phyloP scores from a whole-genome alignment of 1,139 yeast genomes.

The Ashbya aceris region DNA sequence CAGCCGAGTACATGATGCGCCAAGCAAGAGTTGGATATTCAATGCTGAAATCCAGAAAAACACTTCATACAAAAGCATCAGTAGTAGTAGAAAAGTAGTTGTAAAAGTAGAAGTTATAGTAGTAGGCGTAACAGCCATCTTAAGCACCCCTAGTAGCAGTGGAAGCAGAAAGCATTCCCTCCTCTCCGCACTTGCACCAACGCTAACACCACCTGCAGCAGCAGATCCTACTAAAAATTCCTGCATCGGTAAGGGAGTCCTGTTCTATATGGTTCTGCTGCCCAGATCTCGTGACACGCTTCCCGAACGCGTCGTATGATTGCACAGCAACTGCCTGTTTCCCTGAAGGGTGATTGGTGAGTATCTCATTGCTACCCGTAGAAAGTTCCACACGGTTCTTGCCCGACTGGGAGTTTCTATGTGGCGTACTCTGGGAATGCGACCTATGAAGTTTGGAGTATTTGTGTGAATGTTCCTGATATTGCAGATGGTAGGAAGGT shows the following conservation, averaged over 20 bases:
- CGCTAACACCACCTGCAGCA: conserved; percentile 7
- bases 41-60: too few species aligned
- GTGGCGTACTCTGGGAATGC: conserved; percentile 11
- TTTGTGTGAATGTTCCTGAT: conserved; percentile 8
- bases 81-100: too few species aligned
- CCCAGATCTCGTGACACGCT: conserved; percentile 7
- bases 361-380: conserved; percentile 5
- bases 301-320: conserved; percentile 17
- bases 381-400: conserved; percentile 8
- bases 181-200: too few species aligned
- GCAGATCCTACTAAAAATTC: conserved; percentile 10
- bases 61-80: too few species aligned
- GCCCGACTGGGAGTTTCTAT: conserved; percentile 9
- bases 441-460: conserved; percentile 7
- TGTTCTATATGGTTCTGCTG: conserved; percentile 7
- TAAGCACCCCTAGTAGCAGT: too few species aligned
- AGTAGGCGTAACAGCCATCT: too few species aligned
- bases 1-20: too few species aligned
- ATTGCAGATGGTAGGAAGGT: conserved; percentile 3
- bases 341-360: conserved; percentile 7
- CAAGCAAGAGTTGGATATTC: too few species aligned
- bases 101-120: too few species aligned
- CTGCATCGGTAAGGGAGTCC: conserved; percentile 10
- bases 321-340: conserved; percentile 8
- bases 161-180: too few species aligned